Percentiles rank a stretch among this genome's conserved stretches.
phyloP scores from a whole-genome alignment of 306 rosid genomes.

The Ziziphus jujuba region DNA sequence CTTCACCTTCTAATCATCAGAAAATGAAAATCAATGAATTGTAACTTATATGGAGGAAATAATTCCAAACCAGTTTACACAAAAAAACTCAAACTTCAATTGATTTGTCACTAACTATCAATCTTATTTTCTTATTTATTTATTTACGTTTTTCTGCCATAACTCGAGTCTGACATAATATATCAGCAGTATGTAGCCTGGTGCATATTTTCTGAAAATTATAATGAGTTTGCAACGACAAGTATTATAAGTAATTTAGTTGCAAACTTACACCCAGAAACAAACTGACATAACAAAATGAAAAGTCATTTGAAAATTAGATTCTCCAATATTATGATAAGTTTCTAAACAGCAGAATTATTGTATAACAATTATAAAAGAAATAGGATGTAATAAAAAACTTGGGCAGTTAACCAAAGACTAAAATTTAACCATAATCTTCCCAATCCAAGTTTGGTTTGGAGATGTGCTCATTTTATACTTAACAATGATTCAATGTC shows the following conservation, averaged over 20 bases:
- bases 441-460: not conserved
- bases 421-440: not conserved
- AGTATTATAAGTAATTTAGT: not conserved
- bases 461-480: not conserved
- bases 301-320: not conserved
- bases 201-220: not conserved
- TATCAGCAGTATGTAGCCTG: not conserved
- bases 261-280: not conserved
- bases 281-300: not conserved
- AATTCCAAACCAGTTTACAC: not conserved
- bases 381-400: not conserved
- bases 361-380: not conserved
- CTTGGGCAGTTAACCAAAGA: not conserved
- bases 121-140: not conserved
- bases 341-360: not conserved
- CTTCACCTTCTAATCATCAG: conserved; percentile 33
- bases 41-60: not conserved
- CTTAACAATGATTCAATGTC: not conserved
- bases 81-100: not conserved
- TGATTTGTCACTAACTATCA: not conserved
- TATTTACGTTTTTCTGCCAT: not conserved
- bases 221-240: not conserved
- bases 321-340: not conserved
- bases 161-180: not conserved
- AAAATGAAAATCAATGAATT: not conserved